Evolutionary conservation across 2,329 filamentous ascomycete species (phyloP).

Genomic region (Alternaria metachromatica): DNA sequence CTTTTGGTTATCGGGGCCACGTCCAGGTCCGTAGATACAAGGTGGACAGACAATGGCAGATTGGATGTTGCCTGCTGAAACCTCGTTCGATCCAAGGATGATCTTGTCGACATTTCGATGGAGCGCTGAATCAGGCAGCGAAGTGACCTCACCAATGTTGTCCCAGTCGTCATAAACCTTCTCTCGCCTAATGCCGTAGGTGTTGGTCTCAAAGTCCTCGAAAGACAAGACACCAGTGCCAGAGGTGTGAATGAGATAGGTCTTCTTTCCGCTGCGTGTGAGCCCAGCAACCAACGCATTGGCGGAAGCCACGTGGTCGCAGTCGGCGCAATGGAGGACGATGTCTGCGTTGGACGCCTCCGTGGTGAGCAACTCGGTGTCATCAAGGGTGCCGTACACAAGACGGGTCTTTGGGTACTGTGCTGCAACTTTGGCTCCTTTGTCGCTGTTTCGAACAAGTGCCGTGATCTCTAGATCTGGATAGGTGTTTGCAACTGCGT

Average conservation of each 20-base stretch:
- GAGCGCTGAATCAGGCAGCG: constrained; percentile 62
- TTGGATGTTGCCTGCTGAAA: constrained; percentile 52
- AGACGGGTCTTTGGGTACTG: constrained; percentile 57
- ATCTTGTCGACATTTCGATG: constrained; percentile 75
- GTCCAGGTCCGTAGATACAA: constrained; percentile 66
- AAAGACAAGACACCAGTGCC: constrained; percentile 64
- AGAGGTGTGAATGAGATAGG: constrained; percentile 61
- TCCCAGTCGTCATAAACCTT: constrained; percentile 66
- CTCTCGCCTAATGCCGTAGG: constrained; percentile 55
- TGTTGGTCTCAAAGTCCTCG: constrained; percentile 55
- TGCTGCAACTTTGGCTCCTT: constrained; percentile 54
- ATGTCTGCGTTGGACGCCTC: constrained; percentile 41
- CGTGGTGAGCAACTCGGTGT: constrained; percentile 32
- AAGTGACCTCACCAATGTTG: constrained; percentile 62
- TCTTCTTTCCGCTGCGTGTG: constrained; percentile 53
- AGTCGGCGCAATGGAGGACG: constrained; percentile 45
- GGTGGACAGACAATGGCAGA: constrained; percentile 67
- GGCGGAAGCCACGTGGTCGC: constrained; percentile 35
- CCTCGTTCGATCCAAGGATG: constrained; percentile 59
- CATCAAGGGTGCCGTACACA: constrained; percentile 57
- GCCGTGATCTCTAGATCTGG: constrained; percentile 59
- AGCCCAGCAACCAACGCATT: constrained; percentile 37
- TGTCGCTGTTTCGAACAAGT: constrained; percentile 59
- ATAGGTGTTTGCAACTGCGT: constrained; percentile 51
- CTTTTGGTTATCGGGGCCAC: constrained; percentile 62